Conservation (phyloP, 1,139 yeast species). For the Entelexis sorbosivorans region DNA sequence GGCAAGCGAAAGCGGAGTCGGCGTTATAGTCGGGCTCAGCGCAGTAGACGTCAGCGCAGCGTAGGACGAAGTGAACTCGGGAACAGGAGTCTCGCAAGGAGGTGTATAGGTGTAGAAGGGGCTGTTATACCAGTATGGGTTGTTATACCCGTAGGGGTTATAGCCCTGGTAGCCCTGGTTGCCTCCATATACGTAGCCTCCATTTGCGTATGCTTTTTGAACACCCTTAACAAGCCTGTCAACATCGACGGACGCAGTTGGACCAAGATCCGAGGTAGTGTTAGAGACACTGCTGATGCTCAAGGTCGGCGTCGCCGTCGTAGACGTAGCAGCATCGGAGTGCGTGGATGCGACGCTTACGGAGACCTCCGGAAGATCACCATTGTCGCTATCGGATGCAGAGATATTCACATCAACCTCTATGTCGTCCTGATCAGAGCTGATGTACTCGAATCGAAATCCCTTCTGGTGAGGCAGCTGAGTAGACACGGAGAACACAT, state of each 20-base stretch:
- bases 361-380: background rate
- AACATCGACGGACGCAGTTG: background rate
- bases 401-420: slow-evolving; percentile 19
- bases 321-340: background rate
- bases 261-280: background rate
- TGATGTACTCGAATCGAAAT: slow-evolving; percentile 15
- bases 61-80: background rate
- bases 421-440: slow-evolving; percentile 18
- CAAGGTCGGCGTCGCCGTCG: background rate
- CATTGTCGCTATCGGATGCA: background rate
- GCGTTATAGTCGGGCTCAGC: background rate
- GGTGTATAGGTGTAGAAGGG: too few species aligned
- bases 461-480: slow-evolving; percentile 13
- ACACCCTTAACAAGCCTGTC: background rate
- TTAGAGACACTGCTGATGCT: background rate
- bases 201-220: background rate
- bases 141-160: background rate
- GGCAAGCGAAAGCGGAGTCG: background rate
- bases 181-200: background rate
- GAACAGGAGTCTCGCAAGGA: background rate
- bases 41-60: background rate
- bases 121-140: background rate
- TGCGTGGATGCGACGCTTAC: background rate
- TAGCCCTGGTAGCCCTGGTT: background rate
- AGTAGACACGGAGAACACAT: background rate